Conservation (phyloP, 2,329 filamentous ascomycete genomes). For the Exophiala sp. region DNA sequence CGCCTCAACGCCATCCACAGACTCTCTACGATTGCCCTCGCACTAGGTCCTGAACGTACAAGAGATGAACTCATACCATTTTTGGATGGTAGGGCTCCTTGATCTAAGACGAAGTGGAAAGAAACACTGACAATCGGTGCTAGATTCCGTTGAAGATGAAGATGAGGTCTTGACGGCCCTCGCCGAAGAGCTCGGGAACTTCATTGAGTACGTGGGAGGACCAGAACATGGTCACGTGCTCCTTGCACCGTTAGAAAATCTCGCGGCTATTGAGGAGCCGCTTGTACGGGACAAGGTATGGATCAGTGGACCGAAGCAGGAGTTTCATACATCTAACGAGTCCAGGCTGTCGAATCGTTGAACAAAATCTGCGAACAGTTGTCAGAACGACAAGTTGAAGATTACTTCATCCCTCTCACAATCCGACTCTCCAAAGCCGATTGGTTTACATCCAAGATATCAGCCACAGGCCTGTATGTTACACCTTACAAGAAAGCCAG, state of each 20-base stretch:
- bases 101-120: constrained; percentile 25
- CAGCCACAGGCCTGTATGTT: constrained; percentile 91
- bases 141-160: constrained; percentile 98
- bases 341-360: constrained; percentile 90
- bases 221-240: constrained; percentile 93
- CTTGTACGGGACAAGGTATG: constrained; percentile 93
- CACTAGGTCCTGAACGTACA: constrained; percentile 91
- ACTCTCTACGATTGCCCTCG: constrained; percentile 95
- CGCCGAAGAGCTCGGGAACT: constrained; percentile 92
- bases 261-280: constrained; percentile 97
- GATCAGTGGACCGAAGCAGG: constrained; percentile 25
- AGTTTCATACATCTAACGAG: constrained; percentile 9
- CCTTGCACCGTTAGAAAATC: constrained; percentile 92
- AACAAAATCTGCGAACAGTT: constrained; percentile 98
- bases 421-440: constrained; percentile 97
- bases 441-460: constrained; percentile 99
- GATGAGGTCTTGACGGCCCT: constrained; percentile 96
- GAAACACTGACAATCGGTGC: constrained; percentile 16
- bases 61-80: constrained; percentile 98
- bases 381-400: constrained; percentile 88
- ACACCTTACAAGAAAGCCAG: constrained; percentile 90
- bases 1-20: constrained; percentile 98
- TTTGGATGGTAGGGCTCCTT: constrained; percentile 70
- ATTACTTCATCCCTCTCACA: constrained; percentile 93
- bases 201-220: constrained; percentile 96